Percentiles rank a stretch among this genome's conserved stretches.
Conservation (phyloP, 768 basidiomycete species). For the Thelephora ganbajun region DNA sequence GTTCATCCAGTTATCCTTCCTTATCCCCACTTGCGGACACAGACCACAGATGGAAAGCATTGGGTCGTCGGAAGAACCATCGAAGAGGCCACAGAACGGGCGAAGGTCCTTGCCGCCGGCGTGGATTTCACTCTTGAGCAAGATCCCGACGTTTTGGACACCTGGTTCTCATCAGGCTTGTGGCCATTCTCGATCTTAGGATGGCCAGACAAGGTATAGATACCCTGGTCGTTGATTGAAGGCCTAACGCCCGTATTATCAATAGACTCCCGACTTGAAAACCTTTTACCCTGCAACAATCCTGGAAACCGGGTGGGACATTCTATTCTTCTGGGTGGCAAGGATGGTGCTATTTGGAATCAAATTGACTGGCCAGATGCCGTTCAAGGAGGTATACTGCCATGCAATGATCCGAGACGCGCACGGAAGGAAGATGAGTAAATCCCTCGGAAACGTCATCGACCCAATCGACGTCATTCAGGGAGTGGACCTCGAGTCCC, state of each 20-base stretch:
- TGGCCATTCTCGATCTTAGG: conserved; percentile 98
- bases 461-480: conserved; percentile 93
- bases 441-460: conserved; percentile 94
- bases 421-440: conserved; percentile 98
- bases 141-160: conserved; percentile 95
- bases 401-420: conserved; percentile 99
- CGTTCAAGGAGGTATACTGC: conserved; percentile 91
- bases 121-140: conserved; percentile 67
- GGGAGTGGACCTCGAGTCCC: conserved; percentile 61
- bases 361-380: conserved; percentile 78
- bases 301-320: conserved; percentile 98
- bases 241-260: background rate
- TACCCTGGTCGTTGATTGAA: background rate
- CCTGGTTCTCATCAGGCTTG: conserved; percentile 95
- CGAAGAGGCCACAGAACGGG: conserved; percentile 68
- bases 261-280: conserved; percentile 61
- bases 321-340: conserved; percentile 99
- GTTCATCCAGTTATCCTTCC: background rate
- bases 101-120: conserved; percentile 53
- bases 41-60: conserved; percentile 57
- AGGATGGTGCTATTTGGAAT: conserved; percentile 94
- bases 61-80: conserved; percentile 85
- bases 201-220: conserved; percentile 80
- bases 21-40: background rate
- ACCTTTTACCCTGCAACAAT: conserved; percentile 83